Percentiles rank a stretch among this genome's conserved stretches.
These are phyloP conservation scores for Boletus insuetus DNA, from an alignment of 768 basidiomycete species.

Conservation along the genomic window DNA sequence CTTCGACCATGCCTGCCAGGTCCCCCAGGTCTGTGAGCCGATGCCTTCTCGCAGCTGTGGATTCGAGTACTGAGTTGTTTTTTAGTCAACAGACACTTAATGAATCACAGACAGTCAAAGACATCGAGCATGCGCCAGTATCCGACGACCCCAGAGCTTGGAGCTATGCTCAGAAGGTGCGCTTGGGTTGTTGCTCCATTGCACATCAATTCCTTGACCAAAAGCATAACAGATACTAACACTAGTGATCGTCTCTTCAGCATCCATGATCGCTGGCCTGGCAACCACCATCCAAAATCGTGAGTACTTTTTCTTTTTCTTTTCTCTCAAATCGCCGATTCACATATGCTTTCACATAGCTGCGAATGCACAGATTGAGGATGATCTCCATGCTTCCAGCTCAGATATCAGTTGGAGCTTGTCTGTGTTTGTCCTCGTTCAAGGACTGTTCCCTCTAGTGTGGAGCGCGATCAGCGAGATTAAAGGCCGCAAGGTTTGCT, in stretches of 20 bases:
- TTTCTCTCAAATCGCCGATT: background rate
- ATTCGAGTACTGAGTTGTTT: background rate
- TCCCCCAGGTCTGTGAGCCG: constrained; percentile 5
- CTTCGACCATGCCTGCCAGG: constrained; percentile 3
- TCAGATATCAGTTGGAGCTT: constrained; percentile 65
- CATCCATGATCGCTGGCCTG: constrained; percentile 27
- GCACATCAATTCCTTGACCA: background rate
- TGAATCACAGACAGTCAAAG: constrained; percentile 4
- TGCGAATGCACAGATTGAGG: constrained; percentile 63
- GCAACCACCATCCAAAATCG: constrained; percentile 29
- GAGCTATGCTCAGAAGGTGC: constrained; percentile 54
- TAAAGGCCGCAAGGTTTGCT: constrained; percentile 62
- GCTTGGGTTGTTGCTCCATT: background rate
- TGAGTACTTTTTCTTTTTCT: constrained; percentile 6
- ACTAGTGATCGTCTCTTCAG: constrained; percentile 27
- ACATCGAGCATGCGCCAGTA: constrained; percentile 42
- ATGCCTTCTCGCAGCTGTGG: background rate
- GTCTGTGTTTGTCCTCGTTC: constrained; percentile 67
- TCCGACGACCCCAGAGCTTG: constrained; percentile 61
- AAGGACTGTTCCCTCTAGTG: constrained; percentile 63
- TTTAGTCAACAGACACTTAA: background rate
- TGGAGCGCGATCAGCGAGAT: constrained; percentile 78
- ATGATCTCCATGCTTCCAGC: constrained; percentile 56
- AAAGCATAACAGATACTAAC: constrained; percentile 19
- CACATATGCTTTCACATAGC: constrained; percentile 39